Evolutionary conservation across 2,329 filamentous ascomycete genomes (phyloP), one percentile per base, ranked within the genome.

Genomic region (Hymenoscyphus infarciens): DNA sequence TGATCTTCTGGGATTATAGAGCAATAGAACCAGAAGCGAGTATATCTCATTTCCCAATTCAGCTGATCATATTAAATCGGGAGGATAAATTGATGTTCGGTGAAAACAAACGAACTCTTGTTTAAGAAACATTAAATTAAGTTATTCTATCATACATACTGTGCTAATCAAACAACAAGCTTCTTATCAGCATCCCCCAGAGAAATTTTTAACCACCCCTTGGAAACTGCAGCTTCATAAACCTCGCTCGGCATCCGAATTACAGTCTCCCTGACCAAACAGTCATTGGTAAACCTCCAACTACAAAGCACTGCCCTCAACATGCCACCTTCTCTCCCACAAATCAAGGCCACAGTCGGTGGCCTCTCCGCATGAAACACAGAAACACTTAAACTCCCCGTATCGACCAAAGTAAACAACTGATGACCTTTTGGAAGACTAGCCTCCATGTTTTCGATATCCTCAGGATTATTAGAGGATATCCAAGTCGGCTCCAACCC

Each of bases 361-460:
- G 72, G 73, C 39, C 72, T 67, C 61, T 69, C 65, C 1, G 73
- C 70, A 42, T 68, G 59, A 59, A 75, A 74, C 5, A 74, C 64
- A 13, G 68, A 72, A 10, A 74, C 74, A 22, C 64, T 71, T 66
- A 74, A 64, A 15, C 69, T 68, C 29, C 71, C 57, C 13, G 72
- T 74, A 57, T 75, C 73, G 1, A 76, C 69, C 2, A 76, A 64
- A 0, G 73, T 75, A 64, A 75, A 76, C 2, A 73, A 16, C n/a
- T 61, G 53, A 42, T 63, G 65, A 2, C 61, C 61, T 2, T 11
- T 33, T 19, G 64, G 64, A 22, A 66, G 49, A 3, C 7, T 15
- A 1, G 31, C 33, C 31, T 39, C 31, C 19, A 57, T 35, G 1
- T 22, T 16, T 39, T 67, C 58, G 1, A 38, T 38, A 38, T 60